Evolutionary conservation across 2,329 filamentous ascomycete genomes (phyloP), one percentile per base, ranked within the genome.

Genomic region (Parascedosporium putredinis): DNA sequence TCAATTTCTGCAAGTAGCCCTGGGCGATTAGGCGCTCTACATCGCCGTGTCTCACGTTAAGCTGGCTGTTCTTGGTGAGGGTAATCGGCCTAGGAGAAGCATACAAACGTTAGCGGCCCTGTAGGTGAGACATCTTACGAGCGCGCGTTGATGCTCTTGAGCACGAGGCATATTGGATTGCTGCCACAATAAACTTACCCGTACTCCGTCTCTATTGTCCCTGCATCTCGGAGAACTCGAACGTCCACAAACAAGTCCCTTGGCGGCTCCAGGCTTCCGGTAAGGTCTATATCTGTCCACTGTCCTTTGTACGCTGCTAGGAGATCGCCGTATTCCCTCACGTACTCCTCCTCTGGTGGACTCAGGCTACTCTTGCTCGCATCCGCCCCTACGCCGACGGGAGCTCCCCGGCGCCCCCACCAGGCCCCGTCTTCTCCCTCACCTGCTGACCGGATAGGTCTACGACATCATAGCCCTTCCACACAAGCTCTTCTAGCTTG

Each of bases 191-290:
- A n/a, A n/a, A n/a, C 83, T 66, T 75, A 95, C 86, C 93, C 93
- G 63, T 98, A 98, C 73, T 98, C 94, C 0, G 93, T 98, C 70
- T 98, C 91, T 55, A 98, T 96, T 72, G 98, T 93, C 4, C 94
- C 93, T 1, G 91, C 93, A 70, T 98, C 93, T 64, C 93, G 96
- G 55, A 98, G 69, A 45, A 98, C 93, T 44, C 93, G 76, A 31
- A 98, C 93, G 65, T 98, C 93, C 59, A 98, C 95, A 65, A 97
- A 98, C 49, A 98, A 70, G 67, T 98, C 93, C 58, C 81, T 81
- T n/a, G 93, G 93, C 22, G 93, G 93, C 62, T 95, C 89, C 62
- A 98, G 71, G 60, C 86, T 93, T 27, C 93, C 93, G 2, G 93
- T 96, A 50, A 98, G 72, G 66, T 98, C 93, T 56, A 98, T 86